Evolutionary conservation across 2,329 filamentous ascomycete genomes (phyloP).

Genomic region (Scedosporium aurantiacum): DNA sequence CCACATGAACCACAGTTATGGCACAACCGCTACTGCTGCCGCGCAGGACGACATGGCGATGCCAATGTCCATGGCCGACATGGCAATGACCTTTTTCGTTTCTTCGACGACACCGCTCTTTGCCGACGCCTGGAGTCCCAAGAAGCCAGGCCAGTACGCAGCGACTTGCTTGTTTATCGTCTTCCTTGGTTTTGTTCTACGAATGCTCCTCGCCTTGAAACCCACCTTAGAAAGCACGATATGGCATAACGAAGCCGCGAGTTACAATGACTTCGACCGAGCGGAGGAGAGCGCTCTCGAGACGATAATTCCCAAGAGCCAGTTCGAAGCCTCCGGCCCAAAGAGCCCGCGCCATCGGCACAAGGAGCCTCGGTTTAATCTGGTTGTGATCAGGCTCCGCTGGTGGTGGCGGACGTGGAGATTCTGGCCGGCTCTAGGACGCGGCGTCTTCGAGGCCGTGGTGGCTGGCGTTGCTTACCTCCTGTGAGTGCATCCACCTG

Average conservation of each 20-base stretch:
- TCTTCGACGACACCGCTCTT: slow-evolving; percentile 30
- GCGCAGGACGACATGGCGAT: neutral
- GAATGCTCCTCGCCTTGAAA: slow-evolving; percentile 38
- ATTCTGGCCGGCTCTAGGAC: slow-evolving; percentile 8
- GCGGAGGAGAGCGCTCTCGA: neutral
- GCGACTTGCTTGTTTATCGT: slow-evolving; percentile 80
- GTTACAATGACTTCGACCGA: neutral
- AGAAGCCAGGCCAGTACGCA: slow-evolving; percentile 55
- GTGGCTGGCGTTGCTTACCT: slow-evolving; percentile 62
- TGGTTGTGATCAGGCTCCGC: slow-evolving; percentile 4
- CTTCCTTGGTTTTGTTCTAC: slow-evolving; percentile 54
- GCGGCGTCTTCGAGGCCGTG: slow-evolving; percentile 21
- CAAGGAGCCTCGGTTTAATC: neutral
- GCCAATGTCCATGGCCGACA: slow-evolving; percentile 11
- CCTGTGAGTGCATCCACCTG: slow-evolving; percentile 47
- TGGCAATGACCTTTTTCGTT: slow-evolving; percentile 33
- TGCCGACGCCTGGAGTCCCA: slow-evolving; percentile 58
- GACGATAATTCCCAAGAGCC: neutral
- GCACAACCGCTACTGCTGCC: neutral
- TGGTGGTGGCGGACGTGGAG: slow-evolving; percentile 9
- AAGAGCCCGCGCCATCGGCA: neutral
- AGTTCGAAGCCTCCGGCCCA: neutral
- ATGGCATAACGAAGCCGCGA: slow-evolving; percentile 18
- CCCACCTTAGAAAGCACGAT: neutral
- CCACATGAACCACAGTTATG: neutral